These are phyloP conservation scores for Ailanthus altissimus DNA, from an alignment of 345 rosid species.

Conservation along the genomic window DNA sequence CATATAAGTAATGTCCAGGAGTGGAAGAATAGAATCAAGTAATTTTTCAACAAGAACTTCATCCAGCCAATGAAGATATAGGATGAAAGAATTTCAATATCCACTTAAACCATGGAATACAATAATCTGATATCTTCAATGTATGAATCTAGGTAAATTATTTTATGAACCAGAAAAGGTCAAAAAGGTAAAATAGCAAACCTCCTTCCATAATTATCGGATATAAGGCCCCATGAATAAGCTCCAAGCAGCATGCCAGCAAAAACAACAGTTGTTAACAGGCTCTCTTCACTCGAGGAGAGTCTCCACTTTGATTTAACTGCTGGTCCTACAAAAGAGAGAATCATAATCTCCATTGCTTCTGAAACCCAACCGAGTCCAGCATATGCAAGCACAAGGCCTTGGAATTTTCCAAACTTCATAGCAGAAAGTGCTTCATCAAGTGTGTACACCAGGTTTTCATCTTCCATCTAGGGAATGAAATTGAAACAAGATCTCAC, in stretches of 20 bases:
- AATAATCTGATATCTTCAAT: background rate
- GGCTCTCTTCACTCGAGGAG: slow-evolving; percentile 41
- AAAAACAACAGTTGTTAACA: slow-evolving; percentile 42
- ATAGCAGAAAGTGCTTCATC: slow-evolving; percentile 42
- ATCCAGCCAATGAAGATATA: background rate
- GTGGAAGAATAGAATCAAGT: background rate
- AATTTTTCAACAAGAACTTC: background rate
- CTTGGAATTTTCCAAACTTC: slow-evolving; percentile 48
- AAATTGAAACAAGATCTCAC: background rate
- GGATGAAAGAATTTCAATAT: background rate
- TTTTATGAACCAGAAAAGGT: too few relatives aligned
- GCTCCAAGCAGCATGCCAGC: slow-evolving; percentile 57
- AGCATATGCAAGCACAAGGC: slow-evolving; percentile 42
- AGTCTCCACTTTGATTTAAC: slow-evolving; percentile 46
- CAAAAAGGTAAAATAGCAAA: too few relatives aligned
- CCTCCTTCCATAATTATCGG: slow-evolving; percentile 52
- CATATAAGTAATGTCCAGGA: background rate
- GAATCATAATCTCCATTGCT: slow-evolving; percentile 58
- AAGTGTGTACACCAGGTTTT: slow-evolving; percentile 26
- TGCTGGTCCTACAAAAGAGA: slow-evolving; percentile 48
- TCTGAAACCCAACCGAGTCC: slow-evolving; percentile 48
- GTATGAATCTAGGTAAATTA: background rate
- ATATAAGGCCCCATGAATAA: slow-evolving; percentile 47
- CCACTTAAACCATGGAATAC: background rate
- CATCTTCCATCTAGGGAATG: slow-evolving; percentile 24